These are phyloP conservation scores for Picea abies DNA, from an alignment of 83 land plant genomes.

Conservation along the genomic window DNA sequence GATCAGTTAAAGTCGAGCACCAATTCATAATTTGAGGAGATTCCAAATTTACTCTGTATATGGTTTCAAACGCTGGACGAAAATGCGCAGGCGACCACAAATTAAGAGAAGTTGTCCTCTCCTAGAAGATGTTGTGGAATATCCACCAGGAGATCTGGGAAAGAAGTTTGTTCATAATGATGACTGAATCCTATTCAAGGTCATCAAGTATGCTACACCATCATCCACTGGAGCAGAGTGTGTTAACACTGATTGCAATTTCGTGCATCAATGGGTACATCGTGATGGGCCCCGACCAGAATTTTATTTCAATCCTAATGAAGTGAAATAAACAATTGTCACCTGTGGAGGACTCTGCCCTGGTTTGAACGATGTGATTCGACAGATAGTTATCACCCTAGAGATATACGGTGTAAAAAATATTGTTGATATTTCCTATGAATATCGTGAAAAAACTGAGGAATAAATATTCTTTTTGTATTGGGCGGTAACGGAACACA, in stretches of 20 bases:
- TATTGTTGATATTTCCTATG: too few relatives aligned
- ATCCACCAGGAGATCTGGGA: conserved; percentile 50
- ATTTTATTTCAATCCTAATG: conserved; percentile 71
- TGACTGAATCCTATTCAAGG: neutral
- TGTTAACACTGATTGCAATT: conserved; percentile 29
- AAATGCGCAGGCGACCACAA: too few relatives aligned
- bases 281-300: conserved; percentile 81
- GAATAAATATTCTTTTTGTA: too few relatives aligned
- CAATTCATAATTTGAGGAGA: too few relatives aligned
- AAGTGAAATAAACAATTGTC: conserved; percentile 81
- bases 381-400: conserved; percentile 24
- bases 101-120: conserved; percentile 28
- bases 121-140: conserved; percentile 27
- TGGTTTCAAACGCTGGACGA: too few relatives aligned
- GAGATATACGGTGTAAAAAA: too few relatives aligned
- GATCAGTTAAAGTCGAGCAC: too few relatives aligned
- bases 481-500: too few relatives aligned
- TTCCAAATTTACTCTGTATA: too few relatives aligned
- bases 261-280: conserved; percentile 52
- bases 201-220: conserved; percentile 21
- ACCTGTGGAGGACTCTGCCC: conserved; percentile 90
- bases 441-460: too few relatives aligned
- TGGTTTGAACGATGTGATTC: conserved; percentile 54
- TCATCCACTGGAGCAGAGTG: conserved; percentile 35
- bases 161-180: conserved; percentile 28